A percentile compares a stretch with the other conserved stretches of the same genome.
Evolutionary conservation across 208 protist genomes (phyloP).

Genomic region (Entamoeba invadens): DNA sequence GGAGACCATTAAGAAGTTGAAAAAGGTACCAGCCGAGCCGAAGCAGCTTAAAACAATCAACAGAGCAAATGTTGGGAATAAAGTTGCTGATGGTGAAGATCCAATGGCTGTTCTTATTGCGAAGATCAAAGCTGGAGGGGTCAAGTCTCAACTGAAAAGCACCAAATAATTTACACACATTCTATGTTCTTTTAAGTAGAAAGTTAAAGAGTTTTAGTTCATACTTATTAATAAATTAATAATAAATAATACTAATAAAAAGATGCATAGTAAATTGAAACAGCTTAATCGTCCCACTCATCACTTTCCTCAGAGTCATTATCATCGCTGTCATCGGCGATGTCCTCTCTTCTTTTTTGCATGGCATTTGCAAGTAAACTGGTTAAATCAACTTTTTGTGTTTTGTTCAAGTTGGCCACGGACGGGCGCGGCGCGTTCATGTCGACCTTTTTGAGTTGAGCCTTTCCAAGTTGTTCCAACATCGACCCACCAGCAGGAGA

Average conservation of each 20-base stretch:
- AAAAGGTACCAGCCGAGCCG: background rate
- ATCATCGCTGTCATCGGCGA: background rate
- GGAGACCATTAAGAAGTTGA: background rate
- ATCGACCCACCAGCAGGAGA: background rate
- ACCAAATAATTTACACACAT: too few species aligned
- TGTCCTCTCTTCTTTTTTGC: background rate
- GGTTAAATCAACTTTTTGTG: background rate
- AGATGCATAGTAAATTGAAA: too few species aligned
- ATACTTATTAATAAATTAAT: too few species aligned
- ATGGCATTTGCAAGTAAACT: background rate
- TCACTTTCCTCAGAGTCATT: background rate
- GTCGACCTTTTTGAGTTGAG: background rate
- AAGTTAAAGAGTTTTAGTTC: too few species aligned
- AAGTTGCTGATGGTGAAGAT: background rate
- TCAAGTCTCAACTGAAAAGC: background rate
- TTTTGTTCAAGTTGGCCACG: background rate
- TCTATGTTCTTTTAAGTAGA: too few species aligned
- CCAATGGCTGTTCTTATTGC: background rate
- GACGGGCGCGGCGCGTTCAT: background rate
- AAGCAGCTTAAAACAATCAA: background rate
- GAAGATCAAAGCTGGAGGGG: background rate
- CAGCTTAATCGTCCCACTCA: background rate
- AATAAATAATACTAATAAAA: too few species aligned
- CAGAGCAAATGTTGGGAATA: background rate
- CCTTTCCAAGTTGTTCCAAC: background rate